Conservation (phyloP, 495 filamentous ascomycete genomes). For the Filosporella fistucella region DNA sequence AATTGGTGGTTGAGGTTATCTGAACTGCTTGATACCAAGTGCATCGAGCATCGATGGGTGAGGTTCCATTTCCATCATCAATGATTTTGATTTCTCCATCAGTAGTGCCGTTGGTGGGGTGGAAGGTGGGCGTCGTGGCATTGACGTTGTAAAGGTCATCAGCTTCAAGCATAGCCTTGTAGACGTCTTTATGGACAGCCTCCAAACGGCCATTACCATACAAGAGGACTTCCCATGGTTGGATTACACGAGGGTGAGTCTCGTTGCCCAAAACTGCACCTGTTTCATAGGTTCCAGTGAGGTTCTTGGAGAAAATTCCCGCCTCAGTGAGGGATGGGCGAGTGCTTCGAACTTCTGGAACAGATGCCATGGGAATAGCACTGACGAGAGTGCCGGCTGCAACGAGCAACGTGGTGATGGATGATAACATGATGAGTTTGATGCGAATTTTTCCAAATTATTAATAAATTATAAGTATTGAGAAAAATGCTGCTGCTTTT, state of each 20-base stretch:
- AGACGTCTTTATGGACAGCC: not conserved
- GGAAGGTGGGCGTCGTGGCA: not conserved
- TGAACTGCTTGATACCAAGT: not conserved
- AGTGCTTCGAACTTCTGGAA: too few relatives aligned
- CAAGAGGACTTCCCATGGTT: not conserved
- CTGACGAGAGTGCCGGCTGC: not conserved
- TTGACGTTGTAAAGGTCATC: not conserved
- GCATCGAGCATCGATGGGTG: not conserved
- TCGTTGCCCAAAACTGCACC: not conserved
- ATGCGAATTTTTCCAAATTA: too few relatives aligned
- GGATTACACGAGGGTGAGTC: not conserved
- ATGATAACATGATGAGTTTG: too few relatives aligned
- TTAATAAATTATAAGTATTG: too few relatives aligned
- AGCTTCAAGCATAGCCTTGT: not conserved
- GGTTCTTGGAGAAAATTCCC: not conserved
- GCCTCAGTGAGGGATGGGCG: too few relatives aligned
- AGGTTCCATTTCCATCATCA: not conserved
- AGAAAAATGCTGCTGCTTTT: too few relatives aligned
- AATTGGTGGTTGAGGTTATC: not conserved
- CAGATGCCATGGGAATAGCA: not conserved
- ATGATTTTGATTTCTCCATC: too few relatives aligned
- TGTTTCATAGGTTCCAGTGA: not conserved
- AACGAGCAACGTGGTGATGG: not conserved
- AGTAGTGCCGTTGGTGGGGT: not conserved
- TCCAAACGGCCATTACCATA: not conserved